These are phyloP conservation scores for Puccinellia tenuiflora DNA, from an alignment of 176 grass and related monocot genomes.

Conservation along the genomic window DNA sequence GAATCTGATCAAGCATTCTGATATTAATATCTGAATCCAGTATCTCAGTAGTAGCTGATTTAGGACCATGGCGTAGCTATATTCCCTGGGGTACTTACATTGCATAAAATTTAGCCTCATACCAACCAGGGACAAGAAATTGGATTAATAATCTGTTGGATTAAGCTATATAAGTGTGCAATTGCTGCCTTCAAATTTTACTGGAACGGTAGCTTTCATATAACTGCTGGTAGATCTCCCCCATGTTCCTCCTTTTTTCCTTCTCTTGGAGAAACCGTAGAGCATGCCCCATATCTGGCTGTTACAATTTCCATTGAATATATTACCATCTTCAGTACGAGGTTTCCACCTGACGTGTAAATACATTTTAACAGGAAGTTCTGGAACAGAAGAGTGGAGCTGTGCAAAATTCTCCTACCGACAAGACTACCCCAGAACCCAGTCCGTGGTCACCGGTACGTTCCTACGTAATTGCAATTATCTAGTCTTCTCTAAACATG, in stretches of 20 bases:
- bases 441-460: conserved; percentile 92
- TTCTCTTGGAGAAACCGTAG: background rate
- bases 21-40: background rate
- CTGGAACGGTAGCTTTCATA: background rate
- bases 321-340: background rate
- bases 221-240: background rate
- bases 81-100: background rate
- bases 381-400: conserved; percentile 65
- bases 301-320: background rate
- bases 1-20: background rate
- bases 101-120: background rate
- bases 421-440: conserved; percentile 55
- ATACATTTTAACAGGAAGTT: conserved; percentile 59
- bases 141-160: background rate
- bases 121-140: background rate
- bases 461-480: conserved; percentile 3
- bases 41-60: background rate
- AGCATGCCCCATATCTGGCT: background rate
- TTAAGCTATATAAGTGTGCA: background rate
- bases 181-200: background rate
- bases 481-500: background rate
- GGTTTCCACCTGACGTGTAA: background rate
- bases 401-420: conserved; percentile 86
- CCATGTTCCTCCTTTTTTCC: background rate
- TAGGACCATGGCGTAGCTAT: background rate